Base-by-base conservation (phyloP, 257 asterid species). In the Galeopsis tetrahit region DNA sequence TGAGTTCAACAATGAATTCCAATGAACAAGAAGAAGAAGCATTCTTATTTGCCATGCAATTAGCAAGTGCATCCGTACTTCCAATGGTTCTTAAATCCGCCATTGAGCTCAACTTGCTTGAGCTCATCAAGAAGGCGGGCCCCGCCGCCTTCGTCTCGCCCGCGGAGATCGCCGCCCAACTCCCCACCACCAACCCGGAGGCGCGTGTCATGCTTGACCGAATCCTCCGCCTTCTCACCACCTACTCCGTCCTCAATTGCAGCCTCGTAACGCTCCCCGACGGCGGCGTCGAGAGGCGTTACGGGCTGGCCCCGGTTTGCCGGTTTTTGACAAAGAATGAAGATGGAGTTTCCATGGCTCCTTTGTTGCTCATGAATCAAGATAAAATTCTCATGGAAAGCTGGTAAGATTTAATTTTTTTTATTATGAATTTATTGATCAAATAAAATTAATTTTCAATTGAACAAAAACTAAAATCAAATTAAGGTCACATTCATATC, bases 381-480 rank as follows among this genome's bases (percentile, higher is more conserved):
- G 97, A 93, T 62, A 93, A 87, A 75, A 80, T 93, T 11, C 92
- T 88, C 17, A 87, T 90, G 97, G 95, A 93, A 81, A 88, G 95
- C 89, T 93, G 97, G 98, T 89, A 73, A 9, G 28, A 21, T 21
- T 21, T 21, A 21, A 21, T 21, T 21, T 21, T 21, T 21, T 21
- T 21, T 21, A 21, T 21, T 21, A 21, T 21, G 28, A 21, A 21
- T 21, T 21, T 21, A 21, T 21, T 21, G 28, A 21, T 21, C 28
- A 21, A 21, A 21, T 21, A 21, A 21, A 21, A 21, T 21, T 21
- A 21, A 21, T 21, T 21, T 21, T 21, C 28, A 21, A 21, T 21
- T 21, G 28, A 21, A 21, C 28, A 21, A 21, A 21, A 21, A 21
- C 0, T 21, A 21, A 21, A 21, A 21, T 21, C 28, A 21, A 21